Base-by-base conservation (phyloP, 805 yeast species). In the Wilhelminamyces savonicus region DNA sequence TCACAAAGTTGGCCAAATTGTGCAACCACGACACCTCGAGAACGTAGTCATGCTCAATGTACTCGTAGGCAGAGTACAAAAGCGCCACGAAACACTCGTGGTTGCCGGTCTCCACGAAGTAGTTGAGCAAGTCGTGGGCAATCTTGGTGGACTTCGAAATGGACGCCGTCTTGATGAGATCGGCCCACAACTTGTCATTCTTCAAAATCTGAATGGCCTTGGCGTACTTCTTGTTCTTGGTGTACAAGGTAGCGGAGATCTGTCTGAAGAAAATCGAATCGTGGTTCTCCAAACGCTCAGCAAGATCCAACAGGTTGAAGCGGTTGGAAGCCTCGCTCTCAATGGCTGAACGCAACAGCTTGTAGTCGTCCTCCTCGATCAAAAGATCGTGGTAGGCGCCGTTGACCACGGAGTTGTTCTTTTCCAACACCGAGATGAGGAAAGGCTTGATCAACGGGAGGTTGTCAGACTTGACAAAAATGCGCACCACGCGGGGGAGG, bases 51-150 rank as follows among this genome's bases (percentile, higher is more conserved):
- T 76, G 77, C 30, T 76, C 75, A 42, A 92, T 68, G 50, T 80
- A 66, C 30, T 81, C 83, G 57, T 92, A 92, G 49, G 94, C 84
- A 5, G 85, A 66, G 63, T 81, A 92, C 50, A 92, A 70, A 37
- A 88, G 74, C 5, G 95, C 97, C 48, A 87, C 82, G 53, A 86
- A 83, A 48, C 95, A 84, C 66, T 92, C 98, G 59, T 81, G 86
- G 65, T 92, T 92, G 44, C 95, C 97, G 23, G 94, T 85, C 48
- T 90, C 97, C 36, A 92, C 97, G 57, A 92, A 92, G 65, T 90
- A 92, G 31, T 81, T 73, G 55, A 92, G 66, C 41, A 85, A 66
- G 36, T 92, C 97, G 56, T 85, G 90, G 21, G 94, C 88, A 50
- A 90, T 81, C 54, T 83, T 87, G 8, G 74, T 50, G 42, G 80